Percentiles rank a stretch among this genome's conserved stretches.
Conservation (phyloP, 257 asterid genomes). For the Solanum clarkiae region DNA sequence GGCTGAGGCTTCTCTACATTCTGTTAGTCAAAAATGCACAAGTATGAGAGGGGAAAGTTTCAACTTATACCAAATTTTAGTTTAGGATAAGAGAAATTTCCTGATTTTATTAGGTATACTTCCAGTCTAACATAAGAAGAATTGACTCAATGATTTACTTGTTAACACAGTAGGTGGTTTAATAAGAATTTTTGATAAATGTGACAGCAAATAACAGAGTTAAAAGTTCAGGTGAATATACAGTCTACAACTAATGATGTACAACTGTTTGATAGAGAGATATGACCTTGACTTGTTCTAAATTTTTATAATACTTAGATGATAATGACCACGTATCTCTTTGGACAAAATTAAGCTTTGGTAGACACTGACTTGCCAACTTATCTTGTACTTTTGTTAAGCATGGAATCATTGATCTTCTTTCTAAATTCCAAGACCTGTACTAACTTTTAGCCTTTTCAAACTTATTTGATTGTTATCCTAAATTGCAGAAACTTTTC, state of each 20-base stretch:
- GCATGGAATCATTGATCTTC: too few relatives aligned
- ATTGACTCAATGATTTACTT: background rate
- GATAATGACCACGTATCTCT: background rate
- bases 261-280: background rate
- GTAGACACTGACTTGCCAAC: background rate
- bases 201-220: background rate
- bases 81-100: background rate
- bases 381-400: background rate
- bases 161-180: background rate
- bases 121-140: background rate
- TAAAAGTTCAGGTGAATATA: background rate
- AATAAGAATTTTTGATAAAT: background rate
- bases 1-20: conserved; percentile 4
- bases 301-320: background rate
- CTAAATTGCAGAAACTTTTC: too few relatives aligned
- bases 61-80: background rate
- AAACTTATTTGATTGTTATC: too few relatives aligned
- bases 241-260: background rate
- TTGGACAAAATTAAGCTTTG: background rate
- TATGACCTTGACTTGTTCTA: background rate
- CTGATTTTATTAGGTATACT: background rate
- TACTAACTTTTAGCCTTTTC: too few relatives aligned
- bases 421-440: too few relatives aligned
- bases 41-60: background rate
- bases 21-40: background rate